Evolutionary conservation across 148 eudicot genomes (phyloP).

Genomic region (Rhododendron griersonianum): DNA sequence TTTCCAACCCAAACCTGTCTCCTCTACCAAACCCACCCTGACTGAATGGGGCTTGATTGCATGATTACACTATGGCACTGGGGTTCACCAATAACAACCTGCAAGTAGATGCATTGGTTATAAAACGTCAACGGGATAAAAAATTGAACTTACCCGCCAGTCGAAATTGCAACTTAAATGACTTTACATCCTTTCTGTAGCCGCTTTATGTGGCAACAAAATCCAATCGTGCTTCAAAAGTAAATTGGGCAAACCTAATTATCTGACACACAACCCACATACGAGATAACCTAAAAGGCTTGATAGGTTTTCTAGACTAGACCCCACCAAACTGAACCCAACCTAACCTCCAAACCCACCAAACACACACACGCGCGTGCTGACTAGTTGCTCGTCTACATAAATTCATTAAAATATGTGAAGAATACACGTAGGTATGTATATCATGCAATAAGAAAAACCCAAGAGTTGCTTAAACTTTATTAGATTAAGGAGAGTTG

Average conservation of each 20-base stretch:
- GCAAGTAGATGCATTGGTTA: no score
- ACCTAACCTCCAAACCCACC: background rate
- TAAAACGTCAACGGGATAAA: no score
- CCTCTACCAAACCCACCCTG: no score
- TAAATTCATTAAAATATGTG: background rate
- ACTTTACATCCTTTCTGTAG: background rate
- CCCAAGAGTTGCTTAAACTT: background rate
- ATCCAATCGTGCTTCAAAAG: background rate
- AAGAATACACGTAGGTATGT: background rate
- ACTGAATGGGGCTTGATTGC: no score
- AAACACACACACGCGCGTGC: background rate
- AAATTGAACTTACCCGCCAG: no score
- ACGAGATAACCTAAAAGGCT: no score
- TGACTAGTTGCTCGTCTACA: background rate
- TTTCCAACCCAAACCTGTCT: background rate
- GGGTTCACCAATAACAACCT: no score
- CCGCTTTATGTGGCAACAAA: background rate
- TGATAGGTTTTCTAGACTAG: background rate
- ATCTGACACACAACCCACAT: no score
- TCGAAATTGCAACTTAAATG: no score
- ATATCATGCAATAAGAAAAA: background rate
- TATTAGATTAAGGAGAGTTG: no score
- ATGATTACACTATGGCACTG: no score
- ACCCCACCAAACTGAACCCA: background rate
- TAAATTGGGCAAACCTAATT: background rate